A percentile compares a stretch with the other conserved stretches of the same genome.
Conservation (phyloP, 2,329 filamentous ascomycete species). For the Colletotrichum navitas region DNA sequence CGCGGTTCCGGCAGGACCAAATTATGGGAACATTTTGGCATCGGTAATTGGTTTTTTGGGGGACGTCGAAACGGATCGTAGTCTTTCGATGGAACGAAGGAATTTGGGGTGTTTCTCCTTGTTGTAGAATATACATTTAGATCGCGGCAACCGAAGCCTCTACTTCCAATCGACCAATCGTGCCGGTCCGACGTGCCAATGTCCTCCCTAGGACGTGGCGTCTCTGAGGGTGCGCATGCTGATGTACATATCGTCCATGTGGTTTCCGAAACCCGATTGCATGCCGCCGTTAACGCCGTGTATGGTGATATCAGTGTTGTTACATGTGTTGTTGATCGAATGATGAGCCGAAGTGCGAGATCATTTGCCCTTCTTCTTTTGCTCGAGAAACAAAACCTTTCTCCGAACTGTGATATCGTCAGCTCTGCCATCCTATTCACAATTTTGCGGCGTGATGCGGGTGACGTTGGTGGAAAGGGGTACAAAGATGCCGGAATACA, state of each 20-base stretch:
- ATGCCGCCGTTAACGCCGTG: slow-evolving; percentile 42
- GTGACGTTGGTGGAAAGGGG: background rate
- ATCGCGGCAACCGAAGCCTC: slow-evolving; percentile 11
- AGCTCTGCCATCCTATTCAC: slow-evolving; percentile 8
- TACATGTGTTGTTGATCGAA: slow-evolving; percentile 32
- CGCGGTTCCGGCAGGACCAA: background rate
- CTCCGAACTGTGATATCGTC: slow-evolving; percentile 76
- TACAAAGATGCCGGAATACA: background rate
- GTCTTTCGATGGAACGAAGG: background rate
- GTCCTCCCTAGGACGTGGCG: background rate
- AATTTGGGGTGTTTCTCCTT: background rate
- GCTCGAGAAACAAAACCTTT: slow-evolving; percentile 95
- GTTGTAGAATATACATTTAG: slow-evolving; percentile 34
- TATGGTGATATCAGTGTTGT: slow-evolving; percentile 42
- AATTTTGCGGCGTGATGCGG: background rate
- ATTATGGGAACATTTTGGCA: background rate
- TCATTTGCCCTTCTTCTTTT: slow-evolving; percentile 81
- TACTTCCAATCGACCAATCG: background rate
- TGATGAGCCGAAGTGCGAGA: background rate
- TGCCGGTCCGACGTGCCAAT: slow-evolving; percentile 3
- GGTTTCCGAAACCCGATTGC: slow-evolving; percentile 32
- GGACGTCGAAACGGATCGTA: background rate
- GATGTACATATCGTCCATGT: slow-evolving; percentile 17
- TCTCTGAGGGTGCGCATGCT: slow-evolving; percentile 6
- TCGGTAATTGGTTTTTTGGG: background rate